phyloP scores from a whole-genome alignment of 1,139 yeast genomes.

The Ogataea hybrid region DNA sequence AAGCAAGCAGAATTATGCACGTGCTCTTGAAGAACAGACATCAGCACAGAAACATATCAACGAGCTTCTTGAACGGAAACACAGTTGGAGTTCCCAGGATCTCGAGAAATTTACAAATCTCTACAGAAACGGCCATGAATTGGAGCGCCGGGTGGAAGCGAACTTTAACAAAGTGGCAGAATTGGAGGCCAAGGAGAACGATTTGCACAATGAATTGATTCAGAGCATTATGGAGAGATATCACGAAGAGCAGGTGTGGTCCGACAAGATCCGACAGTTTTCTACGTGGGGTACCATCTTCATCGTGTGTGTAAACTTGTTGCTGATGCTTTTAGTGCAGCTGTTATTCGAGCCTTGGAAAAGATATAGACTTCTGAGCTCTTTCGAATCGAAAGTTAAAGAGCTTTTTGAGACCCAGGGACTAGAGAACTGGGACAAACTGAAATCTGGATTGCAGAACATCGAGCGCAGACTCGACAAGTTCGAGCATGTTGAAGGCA shows the following conservation, averaged over 20 bases:
- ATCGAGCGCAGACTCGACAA: slow-evolving; percentile 20
- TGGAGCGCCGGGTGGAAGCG: slow-evolving; percentile 59
- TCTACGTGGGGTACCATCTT: slow-evolving; percentile 97
- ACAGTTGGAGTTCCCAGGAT: slow-evolving; percentile 75
- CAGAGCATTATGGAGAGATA: slow-evolving; percentile 82
- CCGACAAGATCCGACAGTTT: slow-evolving; percentile 89
- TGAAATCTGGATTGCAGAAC: slow-evolving; percentile 19
- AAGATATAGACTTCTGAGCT: slow-evolving; percentile 69
- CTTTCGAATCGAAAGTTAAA: slow-evolving; percentile 80
- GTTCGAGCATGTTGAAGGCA: slow-evolving; percentile 5
- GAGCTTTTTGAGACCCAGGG: slow-evolving; percentile 37
- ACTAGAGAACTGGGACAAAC: slow-evolving; percentile 10
- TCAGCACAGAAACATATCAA: slow-evolving; percentile 82
- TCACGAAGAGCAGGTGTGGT: slow-evolving; percentile 98
- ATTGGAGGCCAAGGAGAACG: slow-evolving; percentile 68
- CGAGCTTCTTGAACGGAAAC: slow-evolving; percentile 82
- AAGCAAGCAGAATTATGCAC: slow-evolving; percentile 54
- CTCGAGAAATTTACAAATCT: slow-evolving; percentile 80
- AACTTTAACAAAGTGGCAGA: slow-evolving; percentile 50
- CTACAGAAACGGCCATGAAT: slow-evolving; percentile 77
- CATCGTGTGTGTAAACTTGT: slow-evolving; percentile 82
- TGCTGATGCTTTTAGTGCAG: slow-evolving; percentile 78
- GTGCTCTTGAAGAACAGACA: slow-evolving; percentile 65
- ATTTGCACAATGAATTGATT: slow-evolving; percentile 64
- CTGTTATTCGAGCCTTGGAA: slow-evolving; percentile 95